A percentile compares a stretch with the other conserved stretches of the same genome.
Evolutionary conservation across 495 filamentous ascomycete species (phyloP).

Genomic region (Penicillium chermesinum): DNA sequence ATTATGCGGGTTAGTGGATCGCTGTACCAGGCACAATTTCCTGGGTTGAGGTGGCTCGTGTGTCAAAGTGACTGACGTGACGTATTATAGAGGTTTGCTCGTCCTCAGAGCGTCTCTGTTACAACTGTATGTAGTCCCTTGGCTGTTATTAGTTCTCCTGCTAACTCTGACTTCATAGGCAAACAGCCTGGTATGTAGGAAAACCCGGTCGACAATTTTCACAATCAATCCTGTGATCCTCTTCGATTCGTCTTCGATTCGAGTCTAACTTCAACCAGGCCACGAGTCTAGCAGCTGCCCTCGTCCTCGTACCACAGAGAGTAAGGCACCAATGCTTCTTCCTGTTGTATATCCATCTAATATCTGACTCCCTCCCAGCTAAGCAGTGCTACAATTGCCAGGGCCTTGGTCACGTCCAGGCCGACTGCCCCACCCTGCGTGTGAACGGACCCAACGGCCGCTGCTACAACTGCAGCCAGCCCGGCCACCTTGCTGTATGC

Average conservation of each 20-base stretch:
- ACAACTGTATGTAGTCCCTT: slow-evolving; percentile 75
- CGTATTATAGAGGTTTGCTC: slow-evolving; percentile 84
- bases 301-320: slow-evolving; percentile 90
- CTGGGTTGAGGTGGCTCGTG: background rate
- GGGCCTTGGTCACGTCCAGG: slow-evolving; percentile 96
- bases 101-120: slow-evolving; percentile 94
- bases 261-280: slow-evolving; percentile 52
- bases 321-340: slow-evolving; percentile 39
- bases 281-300: slow-evolving; percentile 98
- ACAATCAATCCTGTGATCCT: background rate
- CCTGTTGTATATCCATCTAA: slow-evolving; percentile 1
- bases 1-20: slow-evolving; percentile 71
- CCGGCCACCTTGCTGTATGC: slow-evolving; percentile 80
- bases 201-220: too few species aligned
- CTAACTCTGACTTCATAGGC: slow-evolving; percentile 47
- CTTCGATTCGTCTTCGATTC: slow-evolving; percentile 8
- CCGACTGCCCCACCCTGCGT: slow-evolving; percentile 95
- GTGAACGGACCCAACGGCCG: slow-evolving; percentile 78
- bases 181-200: slow-evolving; percentile 71
- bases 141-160: slow-evolving; percentile 8
- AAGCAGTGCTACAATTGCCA: slow-evolving; percentile 99
- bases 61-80: slow-evolving; percentile 7
- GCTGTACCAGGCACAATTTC: background rate
- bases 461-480: slow-evolving; percentile 93
- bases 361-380: slow-evolving; percentile 43